Base-by-base conservation (phyloP, 2,329 filamentous ascomycete species). In the Amylocarpus encephaloides region DNA sequence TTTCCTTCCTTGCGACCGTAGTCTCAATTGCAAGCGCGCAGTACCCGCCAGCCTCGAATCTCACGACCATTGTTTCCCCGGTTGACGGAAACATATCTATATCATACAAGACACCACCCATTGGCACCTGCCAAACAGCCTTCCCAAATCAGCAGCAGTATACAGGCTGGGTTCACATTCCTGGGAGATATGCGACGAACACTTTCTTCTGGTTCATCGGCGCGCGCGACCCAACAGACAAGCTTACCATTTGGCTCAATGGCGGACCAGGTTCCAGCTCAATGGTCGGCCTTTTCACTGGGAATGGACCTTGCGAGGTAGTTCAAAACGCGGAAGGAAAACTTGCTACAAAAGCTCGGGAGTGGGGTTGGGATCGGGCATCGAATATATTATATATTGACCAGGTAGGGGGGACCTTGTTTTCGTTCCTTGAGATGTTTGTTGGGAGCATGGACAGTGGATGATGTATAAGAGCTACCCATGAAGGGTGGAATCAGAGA, bases 91-190 rank as follows among this genome's bases (percentile, higher is more conserved):
- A 77, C 57, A 78, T 88, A 62, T 82, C 78, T 51, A 79, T 88
- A 62, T 77, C 79, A 49, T 89, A 85, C 72, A 87, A 84, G 62
- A 70, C 74, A 33, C 78, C 78, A 2, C 74, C 78, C 4, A 65
- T 71, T 6, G 80, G 78, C 41, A 82, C 77, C 11, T 88, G 85
- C 66, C 76, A 71, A 42, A 87, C 85, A 1, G 78, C 77, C 6
- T 86, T 85, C 60, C 63, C 73, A 40, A 72, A 71, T 1, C 85
- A 88, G 66, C 76, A 82, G 64, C 85, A 88, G 64, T 86, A 83
- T 62, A 79, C 82, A 3, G 85, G 85, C 61, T 87, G 85, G 76
- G 79, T 88, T 49, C 75, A 69, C 47, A 67, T 87, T 5, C 79
- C 81, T 5, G 81, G 73, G 40, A 66, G 70, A 26, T 78, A 73